A percentile compares a stretch with the other conserved stretches of the same genome.
These are phyloP conservation scores for Moesziomyces sp. DNA, from an alignment of 1,284 basidiomycete genomes.

Conservation along the genomic window DNA sequence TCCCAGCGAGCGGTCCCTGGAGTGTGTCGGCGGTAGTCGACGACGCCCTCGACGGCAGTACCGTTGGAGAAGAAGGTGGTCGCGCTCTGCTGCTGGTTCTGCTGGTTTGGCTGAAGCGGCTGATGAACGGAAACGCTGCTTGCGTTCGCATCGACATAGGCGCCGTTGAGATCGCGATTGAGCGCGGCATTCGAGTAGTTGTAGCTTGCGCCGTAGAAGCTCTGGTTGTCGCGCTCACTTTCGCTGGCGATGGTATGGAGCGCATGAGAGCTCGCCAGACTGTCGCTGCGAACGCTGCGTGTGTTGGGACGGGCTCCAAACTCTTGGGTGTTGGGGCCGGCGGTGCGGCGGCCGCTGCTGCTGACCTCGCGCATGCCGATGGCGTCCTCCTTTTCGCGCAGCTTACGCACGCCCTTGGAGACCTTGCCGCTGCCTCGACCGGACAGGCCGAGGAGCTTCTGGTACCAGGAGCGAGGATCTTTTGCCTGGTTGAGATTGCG, in stretches of 20 bases:
- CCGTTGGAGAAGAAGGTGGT: conserved; percentile 14
- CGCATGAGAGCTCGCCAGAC: conserved; percentile 41
- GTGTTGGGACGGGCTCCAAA: conserved; percentile 17
- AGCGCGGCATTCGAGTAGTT: conserved; percentile 22
- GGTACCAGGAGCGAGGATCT: conserved; percentile 80
- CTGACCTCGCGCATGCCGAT: conserved; percentile 49
- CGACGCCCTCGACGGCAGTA: conserved; percentile 46
- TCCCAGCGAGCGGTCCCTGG: conserved; percentile 87
- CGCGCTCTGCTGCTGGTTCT: conserved; percentile 15
- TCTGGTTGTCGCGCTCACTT: conserved; percentile 46
- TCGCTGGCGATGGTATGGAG: conserved; percentile 59
- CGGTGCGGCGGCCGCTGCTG: conserved; percentile 71
- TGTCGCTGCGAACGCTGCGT: conserved; percentile 46
- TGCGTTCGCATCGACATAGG: conserved; percentile 17
- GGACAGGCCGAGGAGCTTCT: conserved; percentile 78
- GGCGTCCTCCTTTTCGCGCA: conserved; percentile 83
- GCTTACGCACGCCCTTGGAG: conserved; percentile 83
- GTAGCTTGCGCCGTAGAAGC: conserved; percentile 28
- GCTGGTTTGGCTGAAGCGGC: conserved; percentile 21
- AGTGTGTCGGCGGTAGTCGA: conserved; percentile 79
- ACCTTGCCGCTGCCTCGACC: conserved; percentile 70
- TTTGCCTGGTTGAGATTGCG: conserved; percentile 86
- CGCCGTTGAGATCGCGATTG: conserved; percentile 1
- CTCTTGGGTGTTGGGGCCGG: conserved; percentile 36
- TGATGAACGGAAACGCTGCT: conserved; percentile 34